Evolutionary conservation across 108 stramenopile species (phyloP), one percentile per base, ranked within the genome.

Genomic region (Craspedostauros australis): DNA sequence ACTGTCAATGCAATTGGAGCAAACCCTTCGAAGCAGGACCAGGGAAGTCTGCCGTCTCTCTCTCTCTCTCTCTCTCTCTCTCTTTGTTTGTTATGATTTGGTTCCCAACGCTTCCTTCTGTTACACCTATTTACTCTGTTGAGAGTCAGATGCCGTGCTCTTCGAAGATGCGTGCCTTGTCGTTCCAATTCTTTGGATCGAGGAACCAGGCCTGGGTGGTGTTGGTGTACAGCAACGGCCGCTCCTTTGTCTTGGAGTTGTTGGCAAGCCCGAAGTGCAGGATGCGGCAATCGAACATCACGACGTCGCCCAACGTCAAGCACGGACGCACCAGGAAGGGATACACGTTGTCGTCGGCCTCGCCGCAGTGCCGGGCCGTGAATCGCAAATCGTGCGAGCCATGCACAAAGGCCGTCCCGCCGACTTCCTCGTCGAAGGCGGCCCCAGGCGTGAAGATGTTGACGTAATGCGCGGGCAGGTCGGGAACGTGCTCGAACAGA

Each of bases 241-340:
- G 68, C 18, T 79, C 66, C 15, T 63, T 54, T 20, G 40, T 39
- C 15, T 70, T 39, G 29, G 82, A 82, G 6, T 47, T 69, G 47
- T 94, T 94, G 26, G 87, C 80, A 30, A 94, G 58, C 9, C 93
- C 93, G 56, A 86, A 90, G 41, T 94, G 93, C 0, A 94, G 42
- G 3, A 82, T 72, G 0, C 93, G 67, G 40, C 78, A 80, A 51
- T 94, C 93, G 64, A 91, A 94, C 15, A 94, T 47, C 11, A 94
- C 52, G 1, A 84, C 79, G 68, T 94, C 93, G 8, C 93, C 93
- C 7, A 76, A 40, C 27, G 76, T 51, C 40, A 94, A 51, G 1
- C 55, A 46, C 27, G 93, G 93, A 18, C 88, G 80, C 2, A 94
- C 72, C 45, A 82, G 64, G 48, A 60, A 49, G 22, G 51, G 56